Evolutionary conservation across 495 filamentous ascomycete genomes (phyloP).

Genomic region (Stereocaulon alpinum): DNA sequence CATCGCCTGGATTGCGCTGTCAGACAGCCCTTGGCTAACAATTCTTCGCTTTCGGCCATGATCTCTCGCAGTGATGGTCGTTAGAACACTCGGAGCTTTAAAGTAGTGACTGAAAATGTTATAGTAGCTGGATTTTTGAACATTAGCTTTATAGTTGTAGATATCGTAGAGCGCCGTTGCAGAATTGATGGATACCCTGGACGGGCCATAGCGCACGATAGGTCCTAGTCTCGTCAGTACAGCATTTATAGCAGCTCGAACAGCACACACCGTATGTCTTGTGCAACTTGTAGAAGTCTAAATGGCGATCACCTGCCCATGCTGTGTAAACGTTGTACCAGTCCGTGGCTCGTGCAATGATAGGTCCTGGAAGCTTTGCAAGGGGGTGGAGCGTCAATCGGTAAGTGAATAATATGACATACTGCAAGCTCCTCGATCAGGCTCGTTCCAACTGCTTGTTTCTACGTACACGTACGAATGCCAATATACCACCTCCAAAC

Average conservation of each 20-base stretch:
- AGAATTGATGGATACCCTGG: conserved; percentile 24
- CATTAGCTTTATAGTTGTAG: conserved; percentile 27
- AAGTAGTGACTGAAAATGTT: conserved; percentile 12
- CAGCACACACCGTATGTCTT: conserved; percentile 41
- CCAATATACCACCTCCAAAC: too few species aligned
- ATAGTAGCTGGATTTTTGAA: conserved; percentile 24
- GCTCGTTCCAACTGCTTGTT: too few species aligned
- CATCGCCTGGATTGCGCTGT: conserved; percentile 23
- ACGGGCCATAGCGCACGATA: conserved; percentile 25
- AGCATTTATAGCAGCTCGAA: not conserved
- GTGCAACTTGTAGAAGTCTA: conserved; percentile 48
- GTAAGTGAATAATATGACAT: not conserved
- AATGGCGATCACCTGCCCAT: conserved; percentile 48
- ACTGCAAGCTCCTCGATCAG: too few species aligned
- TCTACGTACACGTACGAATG: too few species aligned
- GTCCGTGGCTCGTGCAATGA: conserved; percentile 33
- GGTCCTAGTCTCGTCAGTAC: conserved; percentile 14
- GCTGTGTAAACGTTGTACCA: conserved; percentile 47
- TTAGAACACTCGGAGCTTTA: conserved; percentile 19
- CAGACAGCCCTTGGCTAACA: conserved; percentile 23
- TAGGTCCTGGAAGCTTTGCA: conserved; percentile 26
- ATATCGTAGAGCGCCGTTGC: conserved; percentile 23
- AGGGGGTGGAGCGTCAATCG: conserved; percentile 25
- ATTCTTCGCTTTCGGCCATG: conserved; percentile 26
- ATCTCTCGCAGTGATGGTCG: conserved; percentile 16